Evolutionary conservation across 345 rosid genomes (phyloP).

Genomic region (Acer saccharum): DNA sequence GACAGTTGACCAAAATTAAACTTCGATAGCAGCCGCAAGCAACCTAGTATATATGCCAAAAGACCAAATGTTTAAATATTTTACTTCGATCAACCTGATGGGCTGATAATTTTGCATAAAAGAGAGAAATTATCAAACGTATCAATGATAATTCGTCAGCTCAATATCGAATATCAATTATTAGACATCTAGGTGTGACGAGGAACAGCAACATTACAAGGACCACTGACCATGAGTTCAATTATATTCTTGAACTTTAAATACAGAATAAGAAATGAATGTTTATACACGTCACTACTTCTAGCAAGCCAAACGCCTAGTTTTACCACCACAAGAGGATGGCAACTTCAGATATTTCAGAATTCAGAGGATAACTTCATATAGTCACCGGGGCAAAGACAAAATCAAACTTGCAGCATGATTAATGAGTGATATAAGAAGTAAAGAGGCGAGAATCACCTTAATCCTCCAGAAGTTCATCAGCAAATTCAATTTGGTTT

Average conservation of each 20-base stretch:
- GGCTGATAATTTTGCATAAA: too few species aligned
- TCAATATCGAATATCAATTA: neutral
- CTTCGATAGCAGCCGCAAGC: too few species aligned
- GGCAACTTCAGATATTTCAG: neutral
- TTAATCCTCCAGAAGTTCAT: conserved; percentile 18
- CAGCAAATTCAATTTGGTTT: conserved; percentile 39
- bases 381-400: neutral
- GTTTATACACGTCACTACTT: neutral
- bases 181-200: neutral
- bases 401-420: neutral
- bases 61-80: too few species aligned
- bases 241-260: neutral
- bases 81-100: too few species aligned
- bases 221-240: neutral
- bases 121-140: too few species aligned
- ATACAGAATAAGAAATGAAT: neutral
- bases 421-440: neutral
- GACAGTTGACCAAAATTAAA: too few species aligned
- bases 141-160: neutral
- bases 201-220: neutral
- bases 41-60: too few species aligned
- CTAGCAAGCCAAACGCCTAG: neutral
- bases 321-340: neutral
- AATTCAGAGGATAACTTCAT: neutral
- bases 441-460: conserved; percentile 10